phyloP scores from a whole-genome alignment of 257 asterid genomes.

The Coffea canephora region DNA sequence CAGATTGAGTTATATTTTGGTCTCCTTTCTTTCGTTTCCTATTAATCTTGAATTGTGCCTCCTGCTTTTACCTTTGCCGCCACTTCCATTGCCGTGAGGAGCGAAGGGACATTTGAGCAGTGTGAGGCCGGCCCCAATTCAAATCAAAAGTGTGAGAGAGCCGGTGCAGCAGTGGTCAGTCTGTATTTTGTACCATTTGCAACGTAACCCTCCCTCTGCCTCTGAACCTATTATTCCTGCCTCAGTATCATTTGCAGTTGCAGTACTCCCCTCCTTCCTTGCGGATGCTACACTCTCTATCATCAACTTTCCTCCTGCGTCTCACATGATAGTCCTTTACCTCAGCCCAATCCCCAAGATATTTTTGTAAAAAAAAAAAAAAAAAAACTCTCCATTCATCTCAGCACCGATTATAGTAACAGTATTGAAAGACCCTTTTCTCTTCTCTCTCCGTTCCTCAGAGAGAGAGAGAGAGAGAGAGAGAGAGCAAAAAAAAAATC shows the following conservation, averaged over 20 bases:
- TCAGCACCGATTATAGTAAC: background rate
- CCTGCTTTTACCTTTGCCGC: too few relatives aligned
- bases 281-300: too few relatives aligned
- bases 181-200: conserved; percentile 4
- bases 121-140: background rate
- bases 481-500: too few relatives aligned
- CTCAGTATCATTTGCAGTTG: too few relatives aligned
- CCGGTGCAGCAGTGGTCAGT: conserved; percentile 3
- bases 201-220: background rate
- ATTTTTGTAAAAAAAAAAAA: background rate
- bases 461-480: too few relatives aligned
- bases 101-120: background rate
- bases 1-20: too few relatives aligned
- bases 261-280: too few relatives aligned
- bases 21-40: too few relatives aligned
- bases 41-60: too few relatives aligned
- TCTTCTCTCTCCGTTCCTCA: background rate
- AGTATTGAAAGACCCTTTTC: too few relatives aligned
- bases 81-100: too few relatives aligned
- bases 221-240: background rate
- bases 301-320: background rate
- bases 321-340: conserved; percentile 5
- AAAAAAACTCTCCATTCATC: background rate
- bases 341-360: background rate
- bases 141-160: background rate